phyloP scores from a whole-genome alignment of 108 stramenopile genomes.

The Hondaea fermentalgiana region DNA sequence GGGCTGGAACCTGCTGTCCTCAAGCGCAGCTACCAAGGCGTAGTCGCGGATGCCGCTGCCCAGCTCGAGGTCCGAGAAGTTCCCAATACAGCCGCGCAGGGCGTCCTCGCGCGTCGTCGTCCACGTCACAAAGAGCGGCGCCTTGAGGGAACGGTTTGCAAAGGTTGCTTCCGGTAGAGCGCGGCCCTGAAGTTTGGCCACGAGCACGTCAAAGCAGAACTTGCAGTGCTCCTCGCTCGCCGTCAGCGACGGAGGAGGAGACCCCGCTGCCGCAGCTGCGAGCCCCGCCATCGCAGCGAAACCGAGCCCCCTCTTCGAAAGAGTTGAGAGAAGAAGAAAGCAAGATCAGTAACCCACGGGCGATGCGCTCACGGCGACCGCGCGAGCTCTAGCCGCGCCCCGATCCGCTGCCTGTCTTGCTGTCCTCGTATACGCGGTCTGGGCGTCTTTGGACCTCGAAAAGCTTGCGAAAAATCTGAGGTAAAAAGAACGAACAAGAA shows the following conservation, averaged over 20 bases:
- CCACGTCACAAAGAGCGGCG: slow-evolving; percentile 2
- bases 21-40: not conserved
- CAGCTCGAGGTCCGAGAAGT: not conserved
- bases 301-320: too few species aligned
- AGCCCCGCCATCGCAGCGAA: not conserved
- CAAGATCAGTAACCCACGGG: too few species aligned
- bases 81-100: slow-evolving; percentile 15
- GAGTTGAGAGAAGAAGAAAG: too few species aligned
- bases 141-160: not conserved
- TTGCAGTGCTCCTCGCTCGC: not conserved
- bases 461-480: too few species aligned
- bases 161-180: not conserved
- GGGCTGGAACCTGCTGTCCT: not conserved
- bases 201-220: not conserved
- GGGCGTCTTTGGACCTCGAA: too few species aligned
- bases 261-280: not conserved
- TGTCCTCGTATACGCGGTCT: too few species aligned
- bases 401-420: too few species aligned
- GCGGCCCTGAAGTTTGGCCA: not conserved
- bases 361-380: too few species aligned
- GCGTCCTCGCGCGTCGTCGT: not conserved
- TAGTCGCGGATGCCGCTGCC: not conserved
- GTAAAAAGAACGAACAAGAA: too few species aligned
- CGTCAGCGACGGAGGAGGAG: not conserved
- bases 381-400: too few species aligned